Percentiles rank a stretch among this genome's conserved stretches.
These are phyloP conservation scores for Salix viminalis DNA, from an alignment of 345 rosid species.

Conservation along the genomic window DNA sequence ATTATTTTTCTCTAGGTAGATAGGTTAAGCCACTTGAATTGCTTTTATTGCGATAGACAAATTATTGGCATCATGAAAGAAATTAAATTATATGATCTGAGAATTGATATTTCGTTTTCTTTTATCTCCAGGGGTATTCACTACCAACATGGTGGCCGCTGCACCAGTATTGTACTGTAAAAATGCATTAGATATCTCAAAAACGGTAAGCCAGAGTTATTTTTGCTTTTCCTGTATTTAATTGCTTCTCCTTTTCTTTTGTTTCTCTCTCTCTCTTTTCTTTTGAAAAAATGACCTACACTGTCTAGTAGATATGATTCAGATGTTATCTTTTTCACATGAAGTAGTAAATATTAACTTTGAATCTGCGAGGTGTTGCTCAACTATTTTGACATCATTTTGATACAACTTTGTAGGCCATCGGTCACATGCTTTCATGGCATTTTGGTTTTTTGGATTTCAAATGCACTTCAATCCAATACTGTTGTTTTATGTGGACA, in stretches of 20 bases:
- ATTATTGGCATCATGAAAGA: background rate
- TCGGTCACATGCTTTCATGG: no score
- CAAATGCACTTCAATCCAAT: background rate
- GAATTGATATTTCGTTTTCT: background rate
- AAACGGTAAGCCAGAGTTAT: constrained; percentile 39
- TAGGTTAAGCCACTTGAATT: background rate
- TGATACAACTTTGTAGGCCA: no score
- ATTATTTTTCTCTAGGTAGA: background rate
- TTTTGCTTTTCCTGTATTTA: background rate
- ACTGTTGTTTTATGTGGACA: background rate
- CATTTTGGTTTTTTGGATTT: background rate
- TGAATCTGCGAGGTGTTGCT: no score
- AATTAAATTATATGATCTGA: background rate
- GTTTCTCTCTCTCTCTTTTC: no score
- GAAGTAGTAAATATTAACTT: no score
- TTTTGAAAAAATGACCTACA: no score
- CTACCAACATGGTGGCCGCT: constrained; percentile 83
- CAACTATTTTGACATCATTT: no score
- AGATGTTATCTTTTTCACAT: no score
- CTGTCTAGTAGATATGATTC: no score
- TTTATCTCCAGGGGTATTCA: constrained; percentile 62
- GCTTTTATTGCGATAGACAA: background rate
- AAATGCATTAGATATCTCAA: constrained; percentile 42
- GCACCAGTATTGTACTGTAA: constrained; percentile 89
- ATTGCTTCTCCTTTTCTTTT: background rate